Evolutionary conservation across 2,329 filamentous ascomycete species (phyloP).

Genomic region (Coniochaeta pulveracea): DNA sequence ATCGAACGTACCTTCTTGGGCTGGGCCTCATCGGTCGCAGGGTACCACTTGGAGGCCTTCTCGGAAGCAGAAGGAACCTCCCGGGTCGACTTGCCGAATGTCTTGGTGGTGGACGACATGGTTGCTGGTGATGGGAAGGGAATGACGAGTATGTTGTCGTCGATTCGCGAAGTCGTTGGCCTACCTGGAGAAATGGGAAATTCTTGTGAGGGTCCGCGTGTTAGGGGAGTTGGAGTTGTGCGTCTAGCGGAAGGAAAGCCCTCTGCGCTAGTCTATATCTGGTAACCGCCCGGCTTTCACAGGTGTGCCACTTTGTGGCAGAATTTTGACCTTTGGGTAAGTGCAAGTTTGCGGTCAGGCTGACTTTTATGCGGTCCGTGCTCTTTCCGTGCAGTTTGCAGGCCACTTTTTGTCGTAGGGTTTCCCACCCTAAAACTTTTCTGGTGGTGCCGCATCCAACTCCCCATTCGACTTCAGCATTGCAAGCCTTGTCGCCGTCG

Average conservation of each 20-base stretch:
- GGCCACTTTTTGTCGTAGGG: too few relatives aligned
- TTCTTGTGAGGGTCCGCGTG: not conserved
- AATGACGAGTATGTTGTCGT: slow-evolving; percentile 9
- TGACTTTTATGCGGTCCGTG: too few relatives aligned
- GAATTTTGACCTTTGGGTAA: not conserved
- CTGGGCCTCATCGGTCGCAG: slow-evolving; percentile 79
- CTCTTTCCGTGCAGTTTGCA: too few relatives aligned
- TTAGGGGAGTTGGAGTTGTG: not conserved
- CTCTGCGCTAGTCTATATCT: not conserved
- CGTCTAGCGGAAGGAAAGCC: slow-evolving; percentile 2
- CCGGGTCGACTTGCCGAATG: slow-evolving; percentile 95
- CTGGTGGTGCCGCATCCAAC: not conserved
- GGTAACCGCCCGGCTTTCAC: too few relatives aligned
- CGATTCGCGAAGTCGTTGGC: slow-evolving; percentile 8
- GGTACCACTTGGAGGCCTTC: slow-evolving; percentile 99
- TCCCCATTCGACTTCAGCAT: slow-evolving; percentile 9
- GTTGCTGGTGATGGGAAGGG: slow-evolving; percentile 5
- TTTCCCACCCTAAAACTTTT: too few relatives aligned
- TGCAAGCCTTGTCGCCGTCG: slow-evolving; percentile 15
- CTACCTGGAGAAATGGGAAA: slow-evolving; percentile 4
- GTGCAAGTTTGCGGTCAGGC: too few relatives aligned
- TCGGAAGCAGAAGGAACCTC: slow-evolving; percentile 75
- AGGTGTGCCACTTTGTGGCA: not conserved
- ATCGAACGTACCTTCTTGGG: slow-evolving; percentile 94
- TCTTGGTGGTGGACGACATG: slow-evolving; percentile 79